Percentiles rank a stretch among this genome's conserved stretches.
phyloP scores from a whole-genome alignment of 2,329 filamentous ascomycete genomes.

The Diplodia corticola region DNA sequence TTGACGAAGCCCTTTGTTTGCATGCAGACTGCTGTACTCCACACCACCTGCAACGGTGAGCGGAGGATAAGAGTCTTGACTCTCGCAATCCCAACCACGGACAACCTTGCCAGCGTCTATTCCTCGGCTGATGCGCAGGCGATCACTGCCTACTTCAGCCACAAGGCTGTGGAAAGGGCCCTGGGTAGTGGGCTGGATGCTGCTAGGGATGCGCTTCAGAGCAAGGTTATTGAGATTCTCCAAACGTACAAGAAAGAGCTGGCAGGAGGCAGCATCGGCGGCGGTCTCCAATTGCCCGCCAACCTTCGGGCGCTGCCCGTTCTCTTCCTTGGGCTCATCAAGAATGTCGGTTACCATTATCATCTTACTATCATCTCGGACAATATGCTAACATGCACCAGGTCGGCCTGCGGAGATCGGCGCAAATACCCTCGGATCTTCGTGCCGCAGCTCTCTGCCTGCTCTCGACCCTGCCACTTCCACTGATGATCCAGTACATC shows the following conservation, averaged over 20 bases:
- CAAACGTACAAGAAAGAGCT: conserved; percentile 97
- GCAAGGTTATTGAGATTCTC: conserved; percentile 87
- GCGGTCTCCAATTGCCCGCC: conserved; percentile 79
- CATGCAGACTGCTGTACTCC: conserved; percentile 89
- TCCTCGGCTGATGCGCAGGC: conserved; percentile 93
- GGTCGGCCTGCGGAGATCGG: conserved; percentile 82
- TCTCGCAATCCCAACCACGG: conserved; percentile 86
- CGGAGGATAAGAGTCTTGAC: conserved; percentile 93
- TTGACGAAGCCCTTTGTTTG: conserved; percentile 89
- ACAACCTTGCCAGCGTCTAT: conserved; percentile 86
- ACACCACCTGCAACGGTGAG: conserved; percentile 97
- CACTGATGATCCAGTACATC: conserved; percentile 90
- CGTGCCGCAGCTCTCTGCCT: conserved; percentile 89
- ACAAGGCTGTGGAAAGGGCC: conserved; percentile 93
- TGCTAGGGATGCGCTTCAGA: conserved; percentile 84
- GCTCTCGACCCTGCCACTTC: conserved; percentile 88
- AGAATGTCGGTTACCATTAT: conserved; percentile 68
- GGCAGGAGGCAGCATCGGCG: conserved; percentile 92
- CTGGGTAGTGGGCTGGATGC: conserved; percentile 85
- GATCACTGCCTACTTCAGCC: conserved; percentile 90
- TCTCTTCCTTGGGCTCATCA: conserved; percentile 90
- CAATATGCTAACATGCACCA: conserved; percentile 31
- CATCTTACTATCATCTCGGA: neutral
- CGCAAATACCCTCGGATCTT: conserved; percentile 91
- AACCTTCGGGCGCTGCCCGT: conserved; percentile 87